Evolutionary conservation across 1,139 yeast genomes (phyloP).

Genomic region (Yamadazyma atmosphaerica): DNA sequence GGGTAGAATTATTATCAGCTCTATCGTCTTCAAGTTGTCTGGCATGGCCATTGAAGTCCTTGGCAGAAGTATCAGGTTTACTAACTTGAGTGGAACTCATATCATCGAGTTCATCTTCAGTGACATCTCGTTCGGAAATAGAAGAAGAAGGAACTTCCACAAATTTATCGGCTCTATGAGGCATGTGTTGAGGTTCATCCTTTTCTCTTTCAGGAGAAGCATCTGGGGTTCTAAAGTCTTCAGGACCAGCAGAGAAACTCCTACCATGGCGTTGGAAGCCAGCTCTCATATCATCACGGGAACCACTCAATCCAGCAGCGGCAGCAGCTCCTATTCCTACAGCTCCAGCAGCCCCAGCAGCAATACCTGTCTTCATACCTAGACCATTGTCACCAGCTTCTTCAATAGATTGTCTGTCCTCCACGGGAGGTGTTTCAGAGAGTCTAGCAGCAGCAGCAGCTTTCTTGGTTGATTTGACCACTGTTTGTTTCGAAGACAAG

Average conservation of each 20-base stretch:
- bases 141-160: constrained; percentile 32
- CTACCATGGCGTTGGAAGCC: constrained; percentile 37
- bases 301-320: constrained; percentile 6
- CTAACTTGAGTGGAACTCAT: constrained; percentile 3
- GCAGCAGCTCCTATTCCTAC: constrained; percentile 1
- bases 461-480: constrained; percentile 16
- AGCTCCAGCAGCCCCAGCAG: constrained; percentile 9
- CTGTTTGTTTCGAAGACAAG: constrained; percentile 23
- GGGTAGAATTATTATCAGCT: constrained; percentile 16
- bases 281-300: constrained; percentile 17
- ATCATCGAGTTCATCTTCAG: constrained; percentile 17
- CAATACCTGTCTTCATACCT: constrained; percentile 1
- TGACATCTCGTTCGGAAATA: constrained; percentile 22
- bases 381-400: not conserved
- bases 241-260: constrained; percentile 42
- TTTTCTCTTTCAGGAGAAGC: constrained; percentile 33
- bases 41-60: constrained; percentile 8
- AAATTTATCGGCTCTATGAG: constrained; percentile 19
- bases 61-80: not conserved
- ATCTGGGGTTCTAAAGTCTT: constrained; percentile 45
- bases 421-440: constrained; percentile 11
- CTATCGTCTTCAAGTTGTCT: constrained; percentile 10
- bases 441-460: constrained; percentile 16
- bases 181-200: not conserved
- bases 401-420: constrained; percentile 12